Conservation (phyloP, 1,139 yeast species). For the Debaryomycetaceae sp. region DNA sequence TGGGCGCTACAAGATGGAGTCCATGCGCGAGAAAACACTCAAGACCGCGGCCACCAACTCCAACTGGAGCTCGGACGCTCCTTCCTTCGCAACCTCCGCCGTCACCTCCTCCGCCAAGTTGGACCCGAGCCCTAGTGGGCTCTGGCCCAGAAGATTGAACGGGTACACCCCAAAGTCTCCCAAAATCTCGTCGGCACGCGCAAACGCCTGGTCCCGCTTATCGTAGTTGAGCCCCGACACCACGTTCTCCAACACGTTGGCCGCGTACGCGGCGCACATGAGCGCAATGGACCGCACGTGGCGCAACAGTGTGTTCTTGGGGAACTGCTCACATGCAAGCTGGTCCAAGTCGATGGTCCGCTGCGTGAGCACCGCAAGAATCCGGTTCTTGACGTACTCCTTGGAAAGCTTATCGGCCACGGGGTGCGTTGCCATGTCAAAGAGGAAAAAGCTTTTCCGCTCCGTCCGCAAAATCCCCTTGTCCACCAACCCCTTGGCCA, state of each 20-base stretch:
- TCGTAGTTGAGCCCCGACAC: conserved; percentile 71
- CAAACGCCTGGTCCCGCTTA: conserved; percentile 85
- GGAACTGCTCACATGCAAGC: conserved; percentile 49
- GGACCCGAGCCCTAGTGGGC: conserved; percentile 64
- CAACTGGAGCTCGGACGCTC: conserved; percentile 50
- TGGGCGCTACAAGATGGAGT: conserved; percentile 35
- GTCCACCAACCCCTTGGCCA: conserved; percentile 94
- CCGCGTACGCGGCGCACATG: conserved; percentile 88
- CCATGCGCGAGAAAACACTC: conserved; percentile 52
- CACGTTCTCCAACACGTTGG: conserved; percentile 90
- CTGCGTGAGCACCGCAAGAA: conserved; percentile 56
- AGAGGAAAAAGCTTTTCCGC: conserved; percentile 82
- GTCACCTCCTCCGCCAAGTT: conserved; percentile 63
- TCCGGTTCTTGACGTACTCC: conserved; percentile 69
- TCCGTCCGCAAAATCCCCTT: conserved; percentile 96
- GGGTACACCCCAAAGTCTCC: conserved; percentile 81
- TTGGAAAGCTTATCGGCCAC: conserved; percentile 74
- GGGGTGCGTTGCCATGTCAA: conserved; percentile 99
- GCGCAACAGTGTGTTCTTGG: conserved; percentile 58
- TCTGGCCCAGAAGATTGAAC: conserved; percentile 44
- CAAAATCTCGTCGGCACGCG: conserved; percentile 84
- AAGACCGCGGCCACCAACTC: conserved; percentile 89
- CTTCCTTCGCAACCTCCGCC: conserved; percentile 54
- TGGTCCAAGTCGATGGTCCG: conserved; percentile 51
- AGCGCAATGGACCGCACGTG: conserved; percentile 71